A percentile compares a stretch with the other conserved stretches of the same genome.
Conservation (phyloP, 2,329 filamentous ascomycete genomes). For the Emmonsiellopsis sp. region DNA sequence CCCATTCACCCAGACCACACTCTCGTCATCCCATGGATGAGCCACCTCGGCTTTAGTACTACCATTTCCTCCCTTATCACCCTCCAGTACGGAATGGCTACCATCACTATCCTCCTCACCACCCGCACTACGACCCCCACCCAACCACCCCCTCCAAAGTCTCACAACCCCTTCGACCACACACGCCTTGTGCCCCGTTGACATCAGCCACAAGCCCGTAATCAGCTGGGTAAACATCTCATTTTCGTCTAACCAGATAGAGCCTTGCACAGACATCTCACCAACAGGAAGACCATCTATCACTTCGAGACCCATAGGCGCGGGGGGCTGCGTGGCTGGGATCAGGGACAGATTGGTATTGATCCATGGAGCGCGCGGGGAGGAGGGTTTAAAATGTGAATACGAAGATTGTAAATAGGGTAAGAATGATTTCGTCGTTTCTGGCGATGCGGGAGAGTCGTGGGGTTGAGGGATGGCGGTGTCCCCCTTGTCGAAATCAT, state of each 20-base stretch:
- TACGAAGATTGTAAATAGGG: neutral
- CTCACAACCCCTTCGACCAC: constrained; percentile 60
- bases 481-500: no score
- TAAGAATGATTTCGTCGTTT: neutral
- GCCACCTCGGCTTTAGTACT: constrained; percentile 8
- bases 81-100: neutral
- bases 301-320: no score
- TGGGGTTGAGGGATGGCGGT: neutral
- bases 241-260: constrained; percentile 56
- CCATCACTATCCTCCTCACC: neutral
- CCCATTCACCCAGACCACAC: constrained; percentile 61
- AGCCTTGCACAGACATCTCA: constrained; percentile 4
- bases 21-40: constrained; percentile 23
- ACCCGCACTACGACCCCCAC: constrained; percentile 11
- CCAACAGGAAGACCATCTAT: neutral
- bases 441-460: neutral
- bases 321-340: neutral
- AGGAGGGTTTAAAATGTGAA: neutral
- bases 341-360: neutral
- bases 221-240: constrained; percentile 60
- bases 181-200: constrained; percentile 34
- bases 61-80: constrained; percentile 17
- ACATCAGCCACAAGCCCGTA: neutral
- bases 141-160: constrained; percentile 65
- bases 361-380: neutral